Percentiles rank a stretch among this genome's conserved stretches.
Conservation (phyloP, 1,139 yeast genomes). For the Yamadazyma diospyri region DNA sequence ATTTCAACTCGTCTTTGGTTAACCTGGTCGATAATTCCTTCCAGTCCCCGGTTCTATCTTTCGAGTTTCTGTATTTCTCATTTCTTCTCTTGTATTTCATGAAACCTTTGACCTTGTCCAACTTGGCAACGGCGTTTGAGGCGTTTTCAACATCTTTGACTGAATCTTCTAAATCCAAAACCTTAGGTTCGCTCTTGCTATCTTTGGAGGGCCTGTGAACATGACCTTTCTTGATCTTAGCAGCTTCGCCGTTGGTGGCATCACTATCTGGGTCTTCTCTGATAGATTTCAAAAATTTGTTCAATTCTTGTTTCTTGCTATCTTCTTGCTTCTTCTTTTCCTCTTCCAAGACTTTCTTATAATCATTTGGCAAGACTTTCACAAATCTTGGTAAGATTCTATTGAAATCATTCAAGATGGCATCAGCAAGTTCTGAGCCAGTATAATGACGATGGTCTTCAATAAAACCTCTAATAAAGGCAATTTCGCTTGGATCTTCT, state of each 20-base stretch:
- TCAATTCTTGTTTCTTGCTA: slow-evolving; percentile 61
- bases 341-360: slow-evolving; percentile 81
- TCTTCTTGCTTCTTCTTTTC: slow-evolving; percentile 68
- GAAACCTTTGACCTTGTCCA: slow-evolving; percentile 87
- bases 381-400: slow-evolving; percentile 85
- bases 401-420: slow-evolving; percentile 81
- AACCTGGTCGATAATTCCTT: slow-evolving; percentile 81
- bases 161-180: slow-evolving; percentile 87
- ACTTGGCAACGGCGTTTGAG: slow-evolving; percentile 57
- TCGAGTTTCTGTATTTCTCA: slow-evolving; percentile 80
- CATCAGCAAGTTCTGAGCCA: slow-evolving; percentile 83
- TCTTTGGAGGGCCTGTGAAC: slow-evolving; percentile 31
- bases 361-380: slow-evolving; percentile 89
- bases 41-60: slow-evolving; percentile 85
- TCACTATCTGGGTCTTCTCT: slow-evolving; percentile 82
- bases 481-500: slow-evolving; percentile 88
- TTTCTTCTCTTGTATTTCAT: slow-evolving; percentile 89
- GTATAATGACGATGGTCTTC: slow-evolving; percentile 97
- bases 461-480: slow-evolving; percentile 86
- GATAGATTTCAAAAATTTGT: slow-evolving; percentile 58
- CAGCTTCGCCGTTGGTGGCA: slow-evolving; percentile 82
- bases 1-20: slow-evolving; percentile 78
- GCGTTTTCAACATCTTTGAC: slow-evolving; percentile 65
- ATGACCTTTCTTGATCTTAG: slow-evolving; percentile 48
- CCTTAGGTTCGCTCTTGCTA: slow-evolving; percentile 65